Conservation (phyloP, 768 basidiomycete species). For the Sporobolomyces roseus region DNA sequence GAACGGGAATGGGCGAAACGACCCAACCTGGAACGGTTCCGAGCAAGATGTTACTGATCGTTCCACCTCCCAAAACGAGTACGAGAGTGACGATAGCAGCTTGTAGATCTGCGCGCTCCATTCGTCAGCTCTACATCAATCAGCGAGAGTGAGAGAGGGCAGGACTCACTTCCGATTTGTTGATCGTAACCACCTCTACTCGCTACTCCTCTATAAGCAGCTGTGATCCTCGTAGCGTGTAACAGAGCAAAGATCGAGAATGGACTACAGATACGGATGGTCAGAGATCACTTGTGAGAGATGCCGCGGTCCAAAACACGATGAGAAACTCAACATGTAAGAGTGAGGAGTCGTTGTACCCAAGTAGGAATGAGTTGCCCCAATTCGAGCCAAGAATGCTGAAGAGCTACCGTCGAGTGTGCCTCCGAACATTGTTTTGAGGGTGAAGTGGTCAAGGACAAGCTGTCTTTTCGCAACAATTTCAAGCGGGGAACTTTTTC, state of each 20-base stretch:
- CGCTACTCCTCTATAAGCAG: slow-evolving; percentile 37
- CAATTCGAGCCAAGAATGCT: slow-evolving; percentile 12
- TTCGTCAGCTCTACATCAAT: background rate
- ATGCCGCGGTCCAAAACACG: background rate
- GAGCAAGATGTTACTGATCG: slow-evolving; percentile 29
- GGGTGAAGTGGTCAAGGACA: background rate
- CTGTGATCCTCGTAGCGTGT: slow-evolving; percentile 36
- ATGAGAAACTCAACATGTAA: background rate
- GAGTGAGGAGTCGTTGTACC: slow-evolving; percentile 21
- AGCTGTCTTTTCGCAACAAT: background rate
- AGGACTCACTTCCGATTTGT: slow-evolving; percentile 29
- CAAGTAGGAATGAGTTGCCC: background rate
- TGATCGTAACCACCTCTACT: slow-evolving; percentile 28
- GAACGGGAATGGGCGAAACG: slow-evolving; percentile 36
- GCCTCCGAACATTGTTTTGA: background rate
- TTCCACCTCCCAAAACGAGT: slow-evolving; percentile 37
- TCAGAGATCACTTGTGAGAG: background rate
- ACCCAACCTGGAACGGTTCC: slow-evolving; percentile 39
- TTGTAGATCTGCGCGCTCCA: slow-evolving; percentile 23
- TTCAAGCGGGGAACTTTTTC: too few species aligned
- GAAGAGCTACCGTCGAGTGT: slow-evolving; percentile 20
- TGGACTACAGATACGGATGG: background rate
- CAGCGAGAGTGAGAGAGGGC: background rate
- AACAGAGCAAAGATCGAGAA: slow-evolving; percentile 37
- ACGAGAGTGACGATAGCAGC: slow-evolving; percentile 39